Conservation (phyloP, 2,329 filamentous ascomycete species). For the Cladosporium austrohemisphaericum region DNA sequence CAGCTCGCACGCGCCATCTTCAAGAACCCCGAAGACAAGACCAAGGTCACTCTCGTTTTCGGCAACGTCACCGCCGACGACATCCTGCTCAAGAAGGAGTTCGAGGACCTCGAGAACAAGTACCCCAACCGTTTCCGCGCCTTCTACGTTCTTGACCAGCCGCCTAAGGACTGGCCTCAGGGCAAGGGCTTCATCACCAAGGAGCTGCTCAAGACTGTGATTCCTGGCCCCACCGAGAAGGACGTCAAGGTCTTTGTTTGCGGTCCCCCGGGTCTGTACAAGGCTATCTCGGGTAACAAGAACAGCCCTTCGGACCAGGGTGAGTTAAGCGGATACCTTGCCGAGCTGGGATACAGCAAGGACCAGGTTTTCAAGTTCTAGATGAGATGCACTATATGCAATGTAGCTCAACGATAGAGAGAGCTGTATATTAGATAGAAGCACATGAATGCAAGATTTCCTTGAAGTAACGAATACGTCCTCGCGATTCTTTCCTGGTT, state of each 20-base stretch:
- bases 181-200: constrained; percentile 80
- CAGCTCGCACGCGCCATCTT: constrained; percentile 89
- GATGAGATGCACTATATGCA: constrained; percentile 11
- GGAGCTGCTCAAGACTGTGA: constrained; percentile 88
- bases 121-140: constrained; percentile 93
- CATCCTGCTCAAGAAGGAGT: constrained; percentile 83
- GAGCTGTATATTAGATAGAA: constrained; percentile 4
- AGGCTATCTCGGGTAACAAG: constrained; percentile 85
- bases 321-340: constrained; percentile 75
- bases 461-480: not conserved
- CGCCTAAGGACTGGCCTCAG: constrained; percentile 71
- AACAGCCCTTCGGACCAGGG: constrained; percentile 91
- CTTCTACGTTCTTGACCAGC: constrained; percentile 90
- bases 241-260: constrained; percentile 98
- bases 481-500: too few species aligned
- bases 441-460: not conserved
- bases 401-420: too few species aligned
- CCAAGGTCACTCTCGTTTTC: constrained; percentile 92
- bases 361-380: constrained; percentile 98
- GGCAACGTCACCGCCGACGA: constrained; percentile 88
- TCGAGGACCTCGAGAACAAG: constrained; percentile 83
- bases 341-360: constrained; percentile 77
- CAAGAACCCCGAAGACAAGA: constrained; percentile 94
- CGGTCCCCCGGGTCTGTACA: constrained; percentile 88
- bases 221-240: constrained; percentile 85